Percentiles rank a stretch among this genome's conserved stretches.
These are phyloP conservation scores for Cicer judaicum DNA, from an alignment of 306 rosid genomes.

Conservation along the genomic window DNA sequence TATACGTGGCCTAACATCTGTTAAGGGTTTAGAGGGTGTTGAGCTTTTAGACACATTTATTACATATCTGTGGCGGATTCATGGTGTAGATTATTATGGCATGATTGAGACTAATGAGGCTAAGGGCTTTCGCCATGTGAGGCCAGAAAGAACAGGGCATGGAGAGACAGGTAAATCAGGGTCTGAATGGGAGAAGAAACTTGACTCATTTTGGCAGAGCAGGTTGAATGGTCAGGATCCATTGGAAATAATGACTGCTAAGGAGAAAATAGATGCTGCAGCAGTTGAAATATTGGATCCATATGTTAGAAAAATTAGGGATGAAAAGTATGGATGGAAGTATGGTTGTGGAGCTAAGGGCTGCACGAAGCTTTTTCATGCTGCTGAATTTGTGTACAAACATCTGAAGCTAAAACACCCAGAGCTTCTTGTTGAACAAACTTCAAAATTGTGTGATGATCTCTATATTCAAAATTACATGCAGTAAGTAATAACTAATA, in stretches of 20 bases:
- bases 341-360: constrained; percentile 99
- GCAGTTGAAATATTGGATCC: constrained; percentile 90
- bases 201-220: constrained; percentile 86
- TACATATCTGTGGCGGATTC: constrained; percentile 96
- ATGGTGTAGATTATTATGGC: constrained; percentile 96
- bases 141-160: constrained; percentile 64
- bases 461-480: constrained; percentile 90
- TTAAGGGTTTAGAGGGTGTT: constrained; percentile 91
- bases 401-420: constrained; percentile 94
- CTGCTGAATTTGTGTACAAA: constrained; percentile 93
- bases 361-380: constrained; percentile 98
- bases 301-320: constrained; percentile 89
- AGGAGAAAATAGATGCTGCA: constrained; percentile 94
- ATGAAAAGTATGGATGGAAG: constrained; percentile 99
- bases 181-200: constrained; percentile 88
- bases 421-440: constrained; percentile 81
- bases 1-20: constrained; percentile 83
- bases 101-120: constrained; percentile 84
- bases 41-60: constrained; percentile 90
- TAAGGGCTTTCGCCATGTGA: constrained; percentile 91
- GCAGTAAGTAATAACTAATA: constrained; percentile 67
- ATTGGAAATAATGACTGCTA: constrained; percentile 91
- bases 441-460: constrained; percentile 87
- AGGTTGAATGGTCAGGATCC: constrained; percentile 91
- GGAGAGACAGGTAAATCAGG: constrained; percentile 62